Conservation (phyloP, 2,329 filamentous ascomycete species). For the Rhexocercosporidium sp. region DNA sequence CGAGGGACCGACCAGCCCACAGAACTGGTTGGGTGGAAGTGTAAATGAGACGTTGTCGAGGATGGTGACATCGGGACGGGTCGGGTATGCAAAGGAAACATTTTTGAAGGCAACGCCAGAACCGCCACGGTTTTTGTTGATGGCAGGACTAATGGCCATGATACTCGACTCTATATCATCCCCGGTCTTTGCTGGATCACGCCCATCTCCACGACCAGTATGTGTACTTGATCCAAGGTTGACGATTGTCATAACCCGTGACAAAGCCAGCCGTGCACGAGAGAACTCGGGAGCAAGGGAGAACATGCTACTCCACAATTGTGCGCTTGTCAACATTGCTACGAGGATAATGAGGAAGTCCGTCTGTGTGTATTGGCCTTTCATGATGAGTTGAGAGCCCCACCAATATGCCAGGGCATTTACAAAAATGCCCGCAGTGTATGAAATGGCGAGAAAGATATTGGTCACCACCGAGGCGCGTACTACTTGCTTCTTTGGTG, state of each 20-base stretch:
- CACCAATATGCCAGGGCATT: slow-evolving; percentile 82
- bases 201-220: background rate
- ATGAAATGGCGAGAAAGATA: slow-evolving; percentile 64
- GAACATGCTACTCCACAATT: slow-evolving; percentile 76
- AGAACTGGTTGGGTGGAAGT: slow-evolving; percentile 64
- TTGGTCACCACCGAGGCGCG: slow-evolving; percentile 44
- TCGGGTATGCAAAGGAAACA: slow-evolving; percentile 69
- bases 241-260: slow-evolving; percentile 55
- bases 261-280: slow-evolving; percentile 43
- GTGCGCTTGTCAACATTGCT: slow-evolving; percentile 72
- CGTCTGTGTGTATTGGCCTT: slow-evolving; percentile 65
- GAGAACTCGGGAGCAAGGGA: slow-evolving; percentile 76
- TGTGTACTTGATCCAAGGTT: slow-evolving; percentile 51
- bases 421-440: slow-evolving; percentile 66
- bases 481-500: slow-evolving; percentile 59
- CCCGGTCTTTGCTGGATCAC: slow-evolving; percentile 38
- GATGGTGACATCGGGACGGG: slow-evolving; percentile 62
- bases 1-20: slow-evolving; percentile 67
- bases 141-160: slow-evolving; percentile 28
- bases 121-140: slow-evolving; percentile 44
- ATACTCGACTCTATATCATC: slow-evolving; percentile 29
- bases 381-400: slow-evolving; percentile 73
- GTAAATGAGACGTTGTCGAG: slow-evolving; percentile 60
- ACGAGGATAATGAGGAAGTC: slow-evolving; percentile 77
- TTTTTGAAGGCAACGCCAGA: slow-evolving; percentile 56